phyloP scores from a whole-genome alignment of 1,284 basidiomycete species.

The Coniferiporia sulphurascens region DNA sequence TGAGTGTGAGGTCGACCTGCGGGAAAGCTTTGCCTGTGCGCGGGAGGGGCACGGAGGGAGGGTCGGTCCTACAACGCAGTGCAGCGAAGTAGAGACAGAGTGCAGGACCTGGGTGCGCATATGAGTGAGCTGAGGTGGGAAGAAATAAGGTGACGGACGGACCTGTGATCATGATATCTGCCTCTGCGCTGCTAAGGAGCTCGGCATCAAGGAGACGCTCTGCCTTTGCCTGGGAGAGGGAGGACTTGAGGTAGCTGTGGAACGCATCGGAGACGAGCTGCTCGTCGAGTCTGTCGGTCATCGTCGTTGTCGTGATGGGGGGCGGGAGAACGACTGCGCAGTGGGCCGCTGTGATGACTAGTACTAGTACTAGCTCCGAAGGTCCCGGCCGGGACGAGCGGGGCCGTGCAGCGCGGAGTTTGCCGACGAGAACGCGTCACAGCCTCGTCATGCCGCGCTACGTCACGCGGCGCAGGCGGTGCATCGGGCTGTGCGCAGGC shows the following conservation, averaged over 20 bases:
- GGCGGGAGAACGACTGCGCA: background rate
- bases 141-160: conserved; percentile 22
- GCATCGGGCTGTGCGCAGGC: too few relatives aligned
- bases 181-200: conserved; percentile 66
- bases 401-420: too few relatives aligned
- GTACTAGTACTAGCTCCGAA: too few relatives aligned
- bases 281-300: conserved; percentile 41
- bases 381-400: too few relatives aligned
- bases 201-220: conserved; percentile 69
- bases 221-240: conserved; percentile 66
- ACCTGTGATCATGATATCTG: conserved; percentile 79
- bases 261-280: conserved; percentile 67
- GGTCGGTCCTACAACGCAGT: conserved; percentile 53
- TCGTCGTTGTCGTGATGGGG: background rate
- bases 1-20: conserved; percentile 43
- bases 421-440: too few relatives aligned
- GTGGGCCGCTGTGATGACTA: too few relatives aligned
- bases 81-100: conserved; percentile 68
- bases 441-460: too few relatives aligned
- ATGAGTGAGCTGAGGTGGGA: background rate
- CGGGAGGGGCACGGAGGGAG: conserved; percentile 58
- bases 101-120: conserved; percentile 46
- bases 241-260: conserved; percentile 74
- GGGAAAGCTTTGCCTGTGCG: conserved; percentile 29
- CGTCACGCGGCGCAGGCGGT: too few relatives aligned